Evolutionary conservation across 2,329 filamentous ascomycete species (phyloP).

Genomic region (Reticulascus tulasneorum): DNA sequence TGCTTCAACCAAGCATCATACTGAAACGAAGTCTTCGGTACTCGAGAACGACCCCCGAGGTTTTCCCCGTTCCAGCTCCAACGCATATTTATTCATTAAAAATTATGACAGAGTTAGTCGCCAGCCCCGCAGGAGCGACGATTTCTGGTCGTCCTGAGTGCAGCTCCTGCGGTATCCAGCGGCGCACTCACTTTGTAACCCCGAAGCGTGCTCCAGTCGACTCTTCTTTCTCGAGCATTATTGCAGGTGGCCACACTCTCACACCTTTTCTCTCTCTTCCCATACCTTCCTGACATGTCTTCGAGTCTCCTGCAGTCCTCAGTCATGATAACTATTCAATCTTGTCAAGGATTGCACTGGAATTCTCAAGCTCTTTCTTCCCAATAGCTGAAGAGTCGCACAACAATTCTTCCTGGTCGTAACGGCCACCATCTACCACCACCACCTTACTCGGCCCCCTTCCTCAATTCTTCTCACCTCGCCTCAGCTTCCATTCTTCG

Average conservation of each 20-base stretch:
- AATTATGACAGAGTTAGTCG: no score
- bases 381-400: conserved; percentile 14
- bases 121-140: no score
- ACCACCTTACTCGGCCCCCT: conserved; percentile 13
- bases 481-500: conserved; percentile 17
- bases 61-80: no score
- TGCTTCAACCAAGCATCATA: no score
- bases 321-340: conserved; percentile 16
- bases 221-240: conserved; percentile 10
- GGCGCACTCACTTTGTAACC: conserved; percentile 11
- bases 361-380: conserved; percentile 13
- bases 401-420: conserved; percentile 12
- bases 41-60: no score
- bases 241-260: conserved; percentile 11
- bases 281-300: conserved; percentile 14
- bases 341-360: conserved; percentile 9
- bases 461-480: conserved; percentile 25
- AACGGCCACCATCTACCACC: conserved; percentile 9
- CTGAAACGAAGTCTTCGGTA: no score
- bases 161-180: conserved; percentile 9
- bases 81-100: no score
- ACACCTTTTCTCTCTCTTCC: conserved; percentile 5
- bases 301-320: conserved; percentile 8
- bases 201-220: conserved; percentile 11
- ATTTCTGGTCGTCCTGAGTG: no score